Base-by-base conservation (phyloP, 306 rosid species). In the Quercus dentata region DNA sequence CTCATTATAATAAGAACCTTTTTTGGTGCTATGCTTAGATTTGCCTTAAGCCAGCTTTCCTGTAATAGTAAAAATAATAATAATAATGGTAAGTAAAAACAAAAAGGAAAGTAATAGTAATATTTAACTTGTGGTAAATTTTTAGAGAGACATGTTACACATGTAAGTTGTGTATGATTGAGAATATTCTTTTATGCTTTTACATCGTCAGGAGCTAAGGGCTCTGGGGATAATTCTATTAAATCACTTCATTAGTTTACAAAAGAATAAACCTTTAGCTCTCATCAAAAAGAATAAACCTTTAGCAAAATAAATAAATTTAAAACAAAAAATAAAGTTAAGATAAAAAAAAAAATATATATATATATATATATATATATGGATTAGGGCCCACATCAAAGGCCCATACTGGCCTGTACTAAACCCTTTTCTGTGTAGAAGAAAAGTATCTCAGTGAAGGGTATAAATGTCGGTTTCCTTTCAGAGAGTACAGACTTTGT, bases 111-210 rank as follows among this genome's bases (percentile, higher is more conserved):
- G 54, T 49, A 49, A 12, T 49, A 49, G 69, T 5, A 17, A 2
- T 41, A 41, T 38, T 38, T 5, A 14, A 46, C 17, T 63, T 73
- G 6, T 61, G 49, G 9, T 9, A 49, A 49, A 49, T 52, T 33
- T 41, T 80, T 23, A 49, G 56, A 25, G 56, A 49, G 54, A 49
- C 17, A 12, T 13, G 73, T 56, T 35, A 56, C 33, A 73, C 69
- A 69, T 76, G 69, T 52, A 63, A 85, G 84, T 72, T 77, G 54
- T 12, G 15, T 10, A 49, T 49, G 78, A 49, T 56, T 35, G 35
- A 57, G 86, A 84, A 88, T 87, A 85, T 87, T 82, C 89, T 67
- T 78, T 69, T 33, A 62, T 69, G 62, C 76, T 56, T 81, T 64
- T 67, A 51, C 59, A 61, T 44, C 59, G 51, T 76, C 68, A 21